Percentiles rank a stretch among this genome's conserved stretches.
Evolutionary conservation across 805 yeast genomes (phyloP).

Genomic region (Metschnikowia chrysomelidarum): DNA sequence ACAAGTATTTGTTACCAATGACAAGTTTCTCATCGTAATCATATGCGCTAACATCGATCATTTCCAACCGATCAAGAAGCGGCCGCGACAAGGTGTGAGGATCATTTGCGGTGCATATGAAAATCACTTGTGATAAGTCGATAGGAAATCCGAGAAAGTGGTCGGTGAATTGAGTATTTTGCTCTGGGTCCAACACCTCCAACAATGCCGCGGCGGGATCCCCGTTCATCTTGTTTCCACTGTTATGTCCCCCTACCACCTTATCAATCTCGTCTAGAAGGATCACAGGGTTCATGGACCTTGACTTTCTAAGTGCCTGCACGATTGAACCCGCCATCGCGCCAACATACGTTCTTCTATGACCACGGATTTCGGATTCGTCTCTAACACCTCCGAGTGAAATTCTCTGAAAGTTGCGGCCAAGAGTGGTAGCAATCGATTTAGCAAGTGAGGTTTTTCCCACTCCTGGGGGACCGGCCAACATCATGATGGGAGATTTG

Average conservation of each 20-base stretch:
- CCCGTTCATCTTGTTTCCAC: conserved; percentile 55
- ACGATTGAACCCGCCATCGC: conserved; percentile 86
- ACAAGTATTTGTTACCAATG: conserved; percentile 64
- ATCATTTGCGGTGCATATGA: conserved; percentile 85
- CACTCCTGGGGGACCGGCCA: conserved; percentile 93
- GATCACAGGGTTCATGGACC: conserved; percentile 79
- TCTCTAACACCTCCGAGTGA: conserved; percentile 87
- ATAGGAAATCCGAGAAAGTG: conserved; percentile 85
- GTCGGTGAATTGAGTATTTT: conserved; percentile 71
- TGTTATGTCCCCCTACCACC: conserved; percentile 53
- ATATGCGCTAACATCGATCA: conserved; percentile 75
- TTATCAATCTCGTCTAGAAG: conserved; percentile 85
- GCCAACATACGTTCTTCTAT: conserved; percentile 87
- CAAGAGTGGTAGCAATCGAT: conserved; percentile 72
- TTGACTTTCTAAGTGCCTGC: conserved; percentile 72
- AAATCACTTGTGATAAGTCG: conserved; percentile 76
- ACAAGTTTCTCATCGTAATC: conserved; percentile 72
- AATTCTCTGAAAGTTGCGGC: conserved; percentile 72
- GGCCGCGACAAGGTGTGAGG: conserved; percentile 71
- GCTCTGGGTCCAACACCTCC: conserved; percentile 90
- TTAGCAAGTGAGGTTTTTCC: conserved; percentile 88
- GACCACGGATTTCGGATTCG: conserved; percentile 88
- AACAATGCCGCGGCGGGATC: conserved; percentile 89
- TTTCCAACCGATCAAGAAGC: conserved; percentile 79
- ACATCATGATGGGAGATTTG: conserved; percentile 71